Base-by-base conservation (phyloP, 108 stramenopile genomes). In the Seminavis robusta region DNA sequence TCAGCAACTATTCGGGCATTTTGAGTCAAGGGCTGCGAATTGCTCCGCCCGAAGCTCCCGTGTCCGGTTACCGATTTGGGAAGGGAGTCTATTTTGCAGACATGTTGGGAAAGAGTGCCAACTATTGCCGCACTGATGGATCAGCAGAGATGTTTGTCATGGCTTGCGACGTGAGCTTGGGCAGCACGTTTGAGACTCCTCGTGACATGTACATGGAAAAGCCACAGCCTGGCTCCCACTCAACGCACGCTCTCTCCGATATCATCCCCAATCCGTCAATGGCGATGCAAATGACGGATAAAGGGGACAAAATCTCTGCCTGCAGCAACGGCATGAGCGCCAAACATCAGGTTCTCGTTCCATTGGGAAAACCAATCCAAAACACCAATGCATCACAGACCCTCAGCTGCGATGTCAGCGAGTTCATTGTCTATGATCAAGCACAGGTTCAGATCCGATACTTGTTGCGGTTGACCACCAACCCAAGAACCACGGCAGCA, bases 51-150 rank as follows among this genome's bases (percentile, higher is more conserved):
- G 65, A 66, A 28, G 65, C 65, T 21, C 65, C 65, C 13, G 3
- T n/a, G 16, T 27, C 30, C 10, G 65, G 65, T 21, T 66, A 66
- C 58, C 23, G 45, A 16, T 66, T 66, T 42, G 65, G 57, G 37
- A 66, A 66, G 27, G 65, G 65, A 25, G 11, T 59, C 15, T 66
- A 66, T 31, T 66, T 66, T 33, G 65, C 65, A n/a, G 65, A 66
- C 48, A 2, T 7, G 29, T 10, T 30, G 26, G 17, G 30, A 30
- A 66, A 66, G 58, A 36, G 31, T 1, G 65, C 65, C 16, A 47
- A 53, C 11, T 66, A 66, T 19, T 66, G 65, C 47, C 55, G 63
- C 16, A 56, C 56, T 13, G 28, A 56, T 26, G 56, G 63, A 28
- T 47, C 56, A 11, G 13, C 44, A 4, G 63, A 47, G 6, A 56